Conservation (phyloP, 2,329 filamentous ascomycete genomes). For the Phialophora verrucosa region DNA sequence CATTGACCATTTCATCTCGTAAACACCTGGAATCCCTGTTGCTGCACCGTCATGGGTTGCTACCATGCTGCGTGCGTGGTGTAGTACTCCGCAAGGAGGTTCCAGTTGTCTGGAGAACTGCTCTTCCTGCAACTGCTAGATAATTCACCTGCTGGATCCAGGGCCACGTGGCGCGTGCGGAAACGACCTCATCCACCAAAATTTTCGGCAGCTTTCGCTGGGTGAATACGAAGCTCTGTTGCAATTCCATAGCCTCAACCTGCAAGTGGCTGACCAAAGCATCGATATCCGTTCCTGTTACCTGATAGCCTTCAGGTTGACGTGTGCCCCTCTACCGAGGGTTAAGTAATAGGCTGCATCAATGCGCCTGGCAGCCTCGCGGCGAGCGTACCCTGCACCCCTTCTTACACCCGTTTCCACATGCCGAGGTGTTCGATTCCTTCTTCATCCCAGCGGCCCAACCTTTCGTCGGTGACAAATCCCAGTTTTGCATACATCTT, state of each 20-base stretch:
- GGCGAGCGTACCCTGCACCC: background rate
- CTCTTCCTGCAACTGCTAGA: background rate
- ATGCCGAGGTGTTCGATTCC: slow-evolving; percentile 86
- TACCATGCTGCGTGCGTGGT: background rate
- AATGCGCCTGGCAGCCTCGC: background rate
- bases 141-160: slow-evolving; percentile 5
- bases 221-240: background rate
- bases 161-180: background rate
- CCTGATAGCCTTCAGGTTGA: background rate
- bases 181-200: background rate
- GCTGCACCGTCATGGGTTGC: background rate
- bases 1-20: background rate
- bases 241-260: background rate
- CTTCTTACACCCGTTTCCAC: slow-evolving; percentile 61
- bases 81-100: background rate
- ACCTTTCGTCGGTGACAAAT: slow-evolving; percentile 72
- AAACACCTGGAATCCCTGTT: background rate
- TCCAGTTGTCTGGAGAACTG: background rate
- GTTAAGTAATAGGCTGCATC: slow-evolving; percentile 3
- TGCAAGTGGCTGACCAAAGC: background rate
- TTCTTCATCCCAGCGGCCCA: slow-evolving; percentile 83
- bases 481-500: slow-evolving; percentile 72
- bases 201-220: background rate
- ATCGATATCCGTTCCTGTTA: background rate
- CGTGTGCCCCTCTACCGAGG: background rate